Percentiles rank a stretch among this genome's conserved stretches.
phyloP scores from a whole-genome alignment of 2,329 filamentous ascomycete genomes.

The Stachybotrys chlorohalonatus region DNA sequence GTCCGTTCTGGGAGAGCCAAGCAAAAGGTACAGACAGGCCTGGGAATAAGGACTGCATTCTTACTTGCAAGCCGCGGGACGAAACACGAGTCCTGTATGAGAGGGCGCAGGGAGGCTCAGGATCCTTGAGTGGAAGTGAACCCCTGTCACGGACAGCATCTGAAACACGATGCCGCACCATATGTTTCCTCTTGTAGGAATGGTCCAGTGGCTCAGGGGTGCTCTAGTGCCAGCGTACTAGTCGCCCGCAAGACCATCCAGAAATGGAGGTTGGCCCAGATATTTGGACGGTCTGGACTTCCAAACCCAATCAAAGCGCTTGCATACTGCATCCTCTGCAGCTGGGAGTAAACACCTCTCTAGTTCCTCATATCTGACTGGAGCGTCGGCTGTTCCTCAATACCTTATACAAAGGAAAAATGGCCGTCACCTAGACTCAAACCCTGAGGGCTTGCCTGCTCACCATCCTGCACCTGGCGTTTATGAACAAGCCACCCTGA shows the following conservation, averaged over 20 bases:
- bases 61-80: not conserved
- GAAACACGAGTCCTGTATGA: not conserved
- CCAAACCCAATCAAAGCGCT: not conserved
- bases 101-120: not conserved
- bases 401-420: too few relatives aligned
- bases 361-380: too few relatives aligned
- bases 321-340: too few relatives aligned
- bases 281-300: not conserved
- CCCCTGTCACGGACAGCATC: constrained; percentile 3
- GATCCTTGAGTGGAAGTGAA: not conserved
- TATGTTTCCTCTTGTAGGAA: not conserved
- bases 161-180: constrained; percentile 11
- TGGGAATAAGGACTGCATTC: too few relatives aligned
- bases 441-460: too few relatives aligned
- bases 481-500: too few relatives aligned
- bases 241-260: not conserved
- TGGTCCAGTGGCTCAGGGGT: not conserved
- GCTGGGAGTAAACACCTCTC: too few relatives aligned
- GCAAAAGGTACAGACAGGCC: not conserved
- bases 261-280: not conserved
- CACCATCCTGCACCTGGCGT: too few relatives aligned
- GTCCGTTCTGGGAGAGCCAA: not conserved
- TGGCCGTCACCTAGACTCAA: too few relatives aligned
- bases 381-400: too few relatives aligned
- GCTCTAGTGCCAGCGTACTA: not conserved